Evolutionary conservation across 306 rosid genomes (phyloP), one percentile per base, ranked within the genome.

Genomic region (Glycine tomentella): DNA sequence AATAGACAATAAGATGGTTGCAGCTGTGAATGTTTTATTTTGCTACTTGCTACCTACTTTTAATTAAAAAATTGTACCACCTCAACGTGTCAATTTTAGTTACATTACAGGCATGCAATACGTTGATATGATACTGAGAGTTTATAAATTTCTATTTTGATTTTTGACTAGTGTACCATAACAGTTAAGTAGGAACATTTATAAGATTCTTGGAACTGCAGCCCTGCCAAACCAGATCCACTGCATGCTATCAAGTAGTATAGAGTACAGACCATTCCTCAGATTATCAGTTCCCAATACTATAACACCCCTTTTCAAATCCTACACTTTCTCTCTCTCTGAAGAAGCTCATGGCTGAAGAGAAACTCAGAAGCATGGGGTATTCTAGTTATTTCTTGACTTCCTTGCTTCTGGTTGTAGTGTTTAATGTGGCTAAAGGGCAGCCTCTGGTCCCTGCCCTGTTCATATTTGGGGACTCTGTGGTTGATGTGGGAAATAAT

Each of bases 401-500:
- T 72, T 79, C 20, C 49, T 66, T 81, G 36, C 44, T 85, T 84
- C 69, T 84, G 68, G 44, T 86, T 82, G 31, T 83, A 44, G 14
- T 78, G 78, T 49, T 86, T 73, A 72, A 67, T 75, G 74, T 69
- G 80, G 84, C 78, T 61, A 75, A 86, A 64, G 94, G 87, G 33
- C 92, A 90, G 76, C 87, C 91, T 53, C 83, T 89, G n/a, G 93
- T 94, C 59, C 97, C 95, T 8, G 97, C 92, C 38, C 25, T 94
- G 79, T 86, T 94, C 89, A 87, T 92, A 75, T 94, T 94, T 80
- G 98, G 98, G 45, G 97, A 94, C 76, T 94, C 97, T 1, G 90
- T 89, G 0, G 85, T 87, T 53, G 98, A 94, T 86, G 95, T 59
- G 12, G 98, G 98, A 0, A 94, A 92, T 53, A 94, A 94, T 9